Conservation (phyloP, 2,329 filamentous ascomycete species). For the Clarireedia monteithiana region DNA sequence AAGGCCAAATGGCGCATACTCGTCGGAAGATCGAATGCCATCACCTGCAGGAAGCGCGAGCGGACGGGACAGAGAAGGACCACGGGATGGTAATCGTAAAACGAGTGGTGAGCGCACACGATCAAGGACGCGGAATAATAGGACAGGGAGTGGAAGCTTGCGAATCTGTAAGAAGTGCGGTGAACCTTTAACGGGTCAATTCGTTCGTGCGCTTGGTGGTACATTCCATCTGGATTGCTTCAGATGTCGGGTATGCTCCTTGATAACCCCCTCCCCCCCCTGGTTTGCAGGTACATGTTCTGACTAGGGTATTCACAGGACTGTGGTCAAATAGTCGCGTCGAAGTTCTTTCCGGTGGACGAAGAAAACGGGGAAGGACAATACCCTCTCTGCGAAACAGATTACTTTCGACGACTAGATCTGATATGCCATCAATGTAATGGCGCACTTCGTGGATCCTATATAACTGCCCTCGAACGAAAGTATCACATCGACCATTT, state of each 20-base stretch:
- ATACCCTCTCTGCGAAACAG: conserved; percentile 94
- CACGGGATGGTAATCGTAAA: conserved; percentile 15
- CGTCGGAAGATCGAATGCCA: conserved; percentile 21
- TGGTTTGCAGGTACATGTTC: conserved; percentile 2
- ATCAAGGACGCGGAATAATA: conserved; percentile 45
- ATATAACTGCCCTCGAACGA: conserved; percentile 93
- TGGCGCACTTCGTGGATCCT: conserved; percentile 87
- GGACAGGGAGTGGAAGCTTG: conserved; percentile 50
- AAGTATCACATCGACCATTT: conserved; percentile 99
- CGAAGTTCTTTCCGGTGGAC: conserved; percentile 97
- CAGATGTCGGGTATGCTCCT: conserved; percentile 68
- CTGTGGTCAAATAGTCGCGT: conserved; percentile 92
- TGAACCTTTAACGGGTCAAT: conserved; percentile 84
- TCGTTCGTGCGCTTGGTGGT: conserved; percentile 85
- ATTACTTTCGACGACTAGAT: conserved; percentile 90
- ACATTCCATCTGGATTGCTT: conserved; percentile 98
- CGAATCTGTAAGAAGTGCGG: conserved; percentile 81
- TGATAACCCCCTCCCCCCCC: neutral
- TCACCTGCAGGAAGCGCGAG: conserved; percentile 24
- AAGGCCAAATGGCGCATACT: conserved; percentile 23
- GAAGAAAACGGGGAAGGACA: conserved; percentile 79
- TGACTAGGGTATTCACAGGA: conserved; percentile 51
- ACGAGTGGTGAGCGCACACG: conserved; percentile 49
- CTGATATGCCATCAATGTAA: conserved; percentile 89
- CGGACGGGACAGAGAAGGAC: conserved; percentile 23